A percentile compares a stretch with the other conserved stretches of the same genome.
Evolutionary conservation across 1,284 basidiomycete genomes (phyloP).

Genomic region (Apiotrichum gracile): DNA sequence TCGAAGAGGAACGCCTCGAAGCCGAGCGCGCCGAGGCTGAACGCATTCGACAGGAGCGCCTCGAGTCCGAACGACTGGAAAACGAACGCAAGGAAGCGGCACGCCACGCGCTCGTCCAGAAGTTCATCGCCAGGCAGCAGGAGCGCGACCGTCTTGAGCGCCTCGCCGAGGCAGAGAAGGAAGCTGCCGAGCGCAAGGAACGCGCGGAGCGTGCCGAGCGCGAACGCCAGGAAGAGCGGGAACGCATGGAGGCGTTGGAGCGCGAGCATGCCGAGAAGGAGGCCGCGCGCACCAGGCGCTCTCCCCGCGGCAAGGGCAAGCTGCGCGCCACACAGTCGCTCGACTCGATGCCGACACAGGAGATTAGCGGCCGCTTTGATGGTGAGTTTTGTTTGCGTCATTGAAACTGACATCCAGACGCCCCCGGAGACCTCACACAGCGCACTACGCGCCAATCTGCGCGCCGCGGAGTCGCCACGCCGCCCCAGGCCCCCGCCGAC

Average conservation of each 20-base stretch:
- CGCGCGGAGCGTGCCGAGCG: background rate
- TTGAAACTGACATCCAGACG: constrained; percentile 3
- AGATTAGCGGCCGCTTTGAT: constrained; percentile 5
- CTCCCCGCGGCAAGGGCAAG: background rate
- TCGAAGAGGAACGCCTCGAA: background rate
- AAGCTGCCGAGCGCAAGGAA: background rate
- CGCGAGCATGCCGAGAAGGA: background rate
- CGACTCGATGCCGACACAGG: background rate
- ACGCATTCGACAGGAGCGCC: background rate
- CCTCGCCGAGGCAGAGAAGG: background rate
- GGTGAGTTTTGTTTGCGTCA: constrained; percentile 3
- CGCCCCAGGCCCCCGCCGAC: background rate
- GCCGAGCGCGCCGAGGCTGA: no score
- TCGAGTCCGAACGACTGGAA: background rate
- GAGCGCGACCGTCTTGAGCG: background rate
- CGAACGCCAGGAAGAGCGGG: background rate
- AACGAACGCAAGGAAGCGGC: background rate
- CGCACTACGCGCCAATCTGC: background rate
- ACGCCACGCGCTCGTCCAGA: background rate
- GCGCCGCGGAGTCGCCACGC: no score
- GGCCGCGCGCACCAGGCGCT: no score
- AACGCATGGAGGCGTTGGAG: background rate
- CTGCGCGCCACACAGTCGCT: background rate
- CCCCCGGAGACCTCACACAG: constrained; percentile 1
- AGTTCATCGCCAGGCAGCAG: background rate